phyloP scores from a whole-genome alignment of 352 stramenopile genomes.

The Globisporangium iwayamae region DNA sequence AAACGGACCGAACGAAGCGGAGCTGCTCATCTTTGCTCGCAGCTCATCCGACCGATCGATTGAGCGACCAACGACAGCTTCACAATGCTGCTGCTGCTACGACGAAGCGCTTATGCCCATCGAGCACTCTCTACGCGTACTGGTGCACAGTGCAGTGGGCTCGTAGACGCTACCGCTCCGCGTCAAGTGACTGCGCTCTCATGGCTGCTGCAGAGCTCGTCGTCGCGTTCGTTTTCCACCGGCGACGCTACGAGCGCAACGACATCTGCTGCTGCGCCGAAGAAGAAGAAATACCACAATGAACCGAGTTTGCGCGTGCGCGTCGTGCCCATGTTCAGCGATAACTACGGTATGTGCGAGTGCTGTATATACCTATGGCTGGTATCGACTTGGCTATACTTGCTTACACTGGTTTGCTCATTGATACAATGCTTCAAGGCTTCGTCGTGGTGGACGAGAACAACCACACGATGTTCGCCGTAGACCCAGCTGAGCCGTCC shows the following conservation, averaged over 20 bases:
- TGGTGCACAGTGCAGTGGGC: not conserved
- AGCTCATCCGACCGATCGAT: not conserved
- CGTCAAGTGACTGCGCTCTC: not conserved
- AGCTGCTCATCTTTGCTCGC: not conserved
- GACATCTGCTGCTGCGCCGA: constrained; percentile 3
- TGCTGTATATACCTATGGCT: not conserved
- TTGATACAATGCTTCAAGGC: constrained; percentile 22
- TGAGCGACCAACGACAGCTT: not conserved
- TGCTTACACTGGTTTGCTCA: not conserved
- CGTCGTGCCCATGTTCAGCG: constrained; percentile 77
- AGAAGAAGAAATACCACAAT: constrained; percentile 57
- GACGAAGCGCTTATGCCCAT: constrained; percentile 1
- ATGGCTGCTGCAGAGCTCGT: not conserved
- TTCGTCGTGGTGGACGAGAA: constrained; percentile 78
- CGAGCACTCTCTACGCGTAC: constrained; percentile 1
- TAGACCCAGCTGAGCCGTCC: constrained; percentile 66
- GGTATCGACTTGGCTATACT: not conserved
- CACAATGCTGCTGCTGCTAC: constrained; percentile 3
- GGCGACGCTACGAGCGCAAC: not conserved
- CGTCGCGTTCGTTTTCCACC: constrained; percentile 6
- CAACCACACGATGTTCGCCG: constrained; percentile 81
- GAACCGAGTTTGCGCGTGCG: constrained; percentile 80
- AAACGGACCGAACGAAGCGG: not conserved
- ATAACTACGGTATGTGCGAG: constrained; percentile 66
- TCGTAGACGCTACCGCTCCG: not conserved